Conservation (phyloP, 2,329 filamentous ascomycete genomes). For the Alternaria dauci region DNA sequence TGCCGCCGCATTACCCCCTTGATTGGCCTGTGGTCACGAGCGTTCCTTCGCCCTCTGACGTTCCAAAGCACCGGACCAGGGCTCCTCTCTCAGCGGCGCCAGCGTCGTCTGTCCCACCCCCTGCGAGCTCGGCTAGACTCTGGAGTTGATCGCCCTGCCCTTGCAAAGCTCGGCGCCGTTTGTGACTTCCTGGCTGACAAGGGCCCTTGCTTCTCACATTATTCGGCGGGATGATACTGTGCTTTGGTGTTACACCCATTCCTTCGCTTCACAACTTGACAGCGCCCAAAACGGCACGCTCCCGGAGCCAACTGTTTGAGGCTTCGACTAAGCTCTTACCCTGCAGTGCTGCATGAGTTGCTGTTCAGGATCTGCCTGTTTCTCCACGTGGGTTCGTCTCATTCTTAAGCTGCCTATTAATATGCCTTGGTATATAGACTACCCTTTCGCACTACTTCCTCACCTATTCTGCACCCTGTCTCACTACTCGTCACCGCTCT, state of each 20-base stretch:
- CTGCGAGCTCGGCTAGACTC: constrained; percentile 42
- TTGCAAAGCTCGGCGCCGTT: constrained; percentile 39
- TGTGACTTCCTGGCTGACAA: constrained; percentile 37
- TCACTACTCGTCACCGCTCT: constrained; percentile 16
- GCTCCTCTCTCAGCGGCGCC: constrained; percentile 36
- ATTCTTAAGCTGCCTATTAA: constrained; percentile 39
- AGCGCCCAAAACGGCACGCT: constrained; percentile 51
- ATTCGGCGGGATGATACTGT: constrained; percentile 41
- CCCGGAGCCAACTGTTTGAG: constrained; percentile 53
- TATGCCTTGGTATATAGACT: constrained; percentile 43
- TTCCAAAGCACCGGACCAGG: constrained; percentile 39
- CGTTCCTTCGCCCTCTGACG: constrained; percentile 30
- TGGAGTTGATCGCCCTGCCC: constrained; percentile 29
- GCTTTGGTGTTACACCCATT: constrained; percentile 45
- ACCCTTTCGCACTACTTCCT: constrained; percentile 32
- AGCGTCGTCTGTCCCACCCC: constrained; percentile 38
- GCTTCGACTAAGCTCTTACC: constrained; percentile 47
- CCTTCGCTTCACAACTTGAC: constrained; percentile 50
- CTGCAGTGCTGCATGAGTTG: constrained; percentile 47
- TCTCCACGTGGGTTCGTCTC: constrained; percentile 48
- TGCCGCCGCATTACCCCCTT: constrained; percentile 28
- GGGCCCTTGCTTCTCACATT: constrained; percentile 38
- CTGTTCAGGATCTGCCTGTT: constrained; percentile 44
- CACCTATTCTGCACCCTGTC: constrained; percentile 20
- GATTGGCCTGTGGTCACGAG: constrained; percentile 30